phyloP scores from a whole-genome alignment of 208 protist genomes.

The Leptomonas seymouri region DNA sequence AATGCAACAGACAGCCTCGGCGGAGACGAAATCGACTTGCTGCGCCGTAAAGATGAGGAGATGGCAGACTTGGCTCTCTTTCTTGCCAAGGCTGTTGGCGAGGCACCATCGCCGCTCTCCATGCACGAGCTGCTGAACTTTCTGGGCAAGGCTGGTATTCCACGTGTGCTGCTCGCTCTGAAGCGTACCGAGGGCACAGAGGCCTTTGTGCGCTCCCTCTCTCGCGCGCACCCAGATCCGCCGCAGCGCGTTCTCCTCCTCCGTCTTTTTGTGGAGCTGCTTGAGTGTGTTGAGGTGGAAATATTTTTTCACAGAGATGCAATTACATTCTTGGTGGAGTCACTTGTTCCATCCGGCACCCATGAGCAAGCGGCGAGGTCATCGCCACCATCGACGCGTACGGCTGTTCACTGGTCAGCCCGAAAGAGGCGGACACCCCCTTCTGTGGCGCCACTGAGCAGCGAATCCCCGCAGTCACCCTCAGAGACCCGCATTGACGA shows the following conservation, averaged over 20 bases:
- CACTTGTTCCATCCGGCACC: constrained; percentile 2
- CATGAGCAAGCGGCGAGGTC: not conserved
- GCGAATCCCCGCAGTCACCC: not conserved
- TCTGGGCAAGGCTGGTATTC: constrained; percentile 28
- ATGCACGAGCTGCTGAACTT: constrained; percentile 46
- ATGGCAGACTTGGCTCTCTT: constrained; percentile 79
- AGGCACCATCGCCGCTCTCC: constrained; percentile 32
- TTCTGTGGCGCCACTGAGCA: not conserved
- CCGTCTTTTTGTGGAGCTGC: constrained; percentile 5
- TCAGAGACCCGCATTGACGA: not conserved
- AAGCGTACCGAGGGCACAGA: constrained; percentile 47
- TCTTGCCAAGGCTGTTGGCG: constrained; percentile 40
- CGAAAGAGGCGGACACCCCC: not conserved
- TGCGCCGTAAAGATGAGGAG: constrained; percentile 75
- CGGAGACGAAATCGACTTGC: constrained; percentile 60
- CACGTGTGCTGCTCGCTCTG: constrained; percentile 47
- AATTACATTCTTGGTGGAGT: constrained; percentile 32
- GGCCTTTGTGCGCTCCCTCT: constrained; percentile 44
- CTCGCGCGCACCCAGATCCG: constrained; percentile 2
- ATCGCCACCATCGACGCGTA: constrained; percentile 22
- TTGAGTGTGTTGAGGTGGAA: not conserved
- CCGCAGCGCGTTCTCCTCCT: not conserved
- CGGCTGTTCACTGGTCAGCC: constrained; percentile 18
- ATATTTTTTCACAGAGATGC: constrained; percentile 21
- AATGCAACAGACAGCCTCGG: constrained; percentile 29